Evolutionary conservation across 1,139 yeast genomes (phyloP).

Genomic region (Entelexis sorbosivorans): DNA sequence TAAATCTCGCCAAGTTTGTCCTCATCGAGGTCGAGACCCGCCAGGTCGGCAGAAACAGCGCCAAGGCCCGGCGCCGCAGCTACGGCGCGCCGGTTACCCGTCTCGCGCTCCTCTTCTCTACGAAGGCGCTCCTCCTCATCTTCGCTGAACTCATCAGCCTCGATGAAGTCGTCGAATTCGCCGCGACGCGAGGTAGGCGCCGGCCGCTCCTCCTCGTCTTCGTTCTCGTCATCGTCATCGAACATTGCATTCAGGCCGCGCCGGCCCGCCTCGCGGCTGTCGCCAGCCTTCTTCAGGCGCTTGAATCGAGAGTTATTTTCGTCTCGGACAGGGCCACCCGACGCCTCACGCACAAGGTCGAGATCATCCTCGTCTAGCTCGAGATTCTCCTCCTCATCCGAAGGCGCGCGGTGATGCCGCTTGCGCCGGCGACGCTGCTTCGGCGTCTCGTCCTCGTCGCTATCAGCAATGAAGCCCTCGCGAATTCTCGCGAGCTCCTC

Average conservation of each 20-base stretch:
- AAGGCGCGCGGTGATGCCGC: constrained; percentile 20
- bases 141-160: constrained; percentile 79
- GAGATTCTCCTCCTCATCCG: constrained; percentile 33
- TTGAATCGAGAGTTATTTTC: constrained; percentile 41
- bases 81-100: constrained; percentile 25
- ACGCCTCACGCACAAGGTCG: constrained; percentile 49
- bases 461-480: constrained; percentile 91
- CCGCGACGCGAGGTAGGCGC: constrained; percentile 37
- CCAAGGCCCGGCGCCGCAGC: constrained; percentile 34
- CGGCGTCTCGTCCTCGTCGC: constrained; percentile 49
- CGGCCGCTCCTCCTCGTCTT: constrained; percentile 33
- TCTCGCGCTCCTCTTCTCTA: constrained; percentile 27
- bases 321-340: constrained; percentile 22
- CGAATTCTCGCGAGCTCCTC: constrained; percentile 45
- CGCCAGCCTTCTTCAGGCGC: constrained; percentile 57
- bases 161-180: constrained; percentile 93
- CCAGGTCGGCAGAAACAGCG: constrained; percentile 39
- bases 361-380: constrained; percentile 90
- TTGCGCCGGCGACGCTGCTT: constrained; percentile 15
- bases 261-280: constrained; percentile 19
- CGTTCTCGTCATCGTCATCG: constrained; percentile 66
- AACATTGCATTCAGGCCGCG: constrained; percentile 65
- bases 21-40: constrained; percentile 58
- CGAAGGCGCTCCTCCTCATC: constrained; percentile 63
- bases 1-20: constrained; percentile 87